Base-by-base conservation (phyloP, 306 rosid species). In the Vachellia collinsii region DNA sequence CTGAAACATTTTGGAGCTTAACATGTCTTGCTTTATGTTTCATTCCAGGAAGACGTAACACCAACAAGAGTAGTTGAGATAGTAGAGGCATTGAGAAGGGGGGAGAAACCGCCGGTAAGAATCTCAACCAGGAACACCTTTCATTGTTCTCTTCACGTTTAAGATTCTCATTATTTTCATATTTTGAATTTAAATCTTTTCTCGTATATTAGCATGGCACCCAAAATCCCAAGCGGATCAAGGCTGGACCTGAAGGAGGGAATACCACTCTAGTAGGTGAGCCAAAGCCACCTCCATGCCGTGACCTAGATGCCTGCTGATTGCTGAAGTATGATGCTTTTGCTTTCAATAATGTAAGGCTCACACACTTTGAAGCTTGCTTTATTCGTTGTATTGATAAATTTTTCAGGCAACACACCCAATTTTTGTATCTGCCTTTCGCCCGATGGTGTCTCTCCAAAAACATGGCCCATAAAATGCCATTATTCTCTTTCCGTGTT, bases 201-300 rank as follows among this genome's bases (percentile, higher is more conserved):
- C 8, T 20, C 9, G 1, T 20, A 20, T 7, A 79, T 63, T 87
- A 96, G 99, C 93, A 20, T 0, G 99, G 99, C 77, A 96, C 98
- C 58, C 99, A 93, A 82, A 96, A 96, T 77, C 92, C 97, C 6
- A 68, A 46, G 11, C 92, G 97, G 38, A 90, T 85, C n/a, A 90
- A 0, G 82, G 3, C 94, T 43, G 99, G 98, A 82, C 99, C 99
- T 48, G 99, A 92, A 90, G 99, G 99, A 71, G 99, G 99, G 82
- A 96, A 96, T 56, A 92, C 97, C 22, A 89, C 94, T 10, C 87
- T 96, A 83, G 84, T 93, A 20, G 12, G 94, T 38, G 91, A 90
- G 61, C 98, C 99, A 3, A 88, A 84, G 71, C 97, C 97, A 7
- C 97, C 98, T 75, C 98, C 97, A 9, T 93, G 98, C 91, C 94